These are phyloP conservation scores for Tephrocybe sp. DNA, from an alignment of 768 basidiomycete genomes.

Conservation along the genomic window DNA sequence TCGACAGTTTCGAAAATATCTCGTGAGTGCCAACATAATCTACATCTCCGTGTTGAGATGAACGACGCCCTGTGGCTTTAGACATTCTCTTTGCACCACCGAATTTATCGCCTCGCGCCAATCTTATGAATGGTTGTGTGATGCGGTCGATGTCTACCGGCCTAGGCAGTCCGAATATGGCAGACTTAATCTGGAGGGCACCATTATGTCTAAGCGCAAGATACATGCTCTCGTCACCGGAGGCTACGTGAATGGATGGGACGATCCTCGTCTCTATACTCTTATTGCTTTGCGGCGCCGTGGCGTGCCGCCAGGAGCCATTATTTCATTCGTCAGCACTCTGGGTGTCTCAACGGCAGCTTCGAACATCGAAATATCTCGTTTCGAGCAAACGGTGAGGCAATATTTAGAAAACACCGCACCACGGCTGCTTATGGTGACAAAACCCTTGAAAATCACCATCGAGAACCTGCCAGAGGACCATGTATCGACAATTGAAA, in stretches of 20 bases:
- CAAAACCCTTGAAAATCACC: slow-evolving; percentile 85
- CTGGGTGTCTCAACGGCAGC: slow-evolving; percentile 90
- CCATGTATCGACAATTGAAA: slow-evolving; percentile 79
- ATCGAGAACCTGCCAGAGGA: slow-evolving; percentile 91
- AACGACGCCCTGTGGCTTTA: slow-evolving; percentile 27
- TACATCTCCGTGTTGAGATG: background rate
- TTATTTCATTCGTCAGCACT: slow-evolving; percentile 87
- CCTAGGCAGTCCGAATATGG: slow-evolving; percentile 97
- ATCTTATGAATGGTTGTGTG: slow-evolving; percentile 99
- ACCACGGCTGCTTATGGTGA: slow-evolving; percentile 87
- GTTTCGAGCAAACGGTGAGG: slow-evolving; percentile 89
- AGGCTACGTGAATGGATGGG: slow-evolving; percentile 87
- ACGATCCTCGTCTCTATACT: slow-evolving; percentile 96
- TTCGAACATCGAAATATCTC: slow-evolving; percentile 80
- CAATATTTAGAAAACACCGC: slow-evolving; percentile 87
- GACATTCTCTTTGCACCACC: slow-evolving; percentile 94
- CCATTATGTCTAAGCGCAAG: slow-evolving; percentile 96
- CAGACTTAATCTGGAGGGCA: slow-evolving; percentile 88
- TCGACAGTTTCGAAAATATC: slow-evolving; percentile 98
- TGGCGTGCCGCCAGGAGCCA: slow-evolving; percentile 95
- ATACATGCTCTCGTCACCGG: slow-evolving; percentile 85
- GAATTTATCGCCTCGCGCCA: slow-evolving; percentile 96
- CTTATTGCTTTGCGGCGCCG: slow-evolving; percentile 93
- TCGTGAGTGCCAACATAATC: slow-evolving; percentile 61
- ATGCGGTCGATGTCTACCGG: slow-evolving; percentile 96